A percentile compares a stretch with the other conserved stretches of the same genome.
Evolutionary conservation across 352 stramenopile species (phyloP).

Genomic region (Globisporangium perplexum): DNA sequence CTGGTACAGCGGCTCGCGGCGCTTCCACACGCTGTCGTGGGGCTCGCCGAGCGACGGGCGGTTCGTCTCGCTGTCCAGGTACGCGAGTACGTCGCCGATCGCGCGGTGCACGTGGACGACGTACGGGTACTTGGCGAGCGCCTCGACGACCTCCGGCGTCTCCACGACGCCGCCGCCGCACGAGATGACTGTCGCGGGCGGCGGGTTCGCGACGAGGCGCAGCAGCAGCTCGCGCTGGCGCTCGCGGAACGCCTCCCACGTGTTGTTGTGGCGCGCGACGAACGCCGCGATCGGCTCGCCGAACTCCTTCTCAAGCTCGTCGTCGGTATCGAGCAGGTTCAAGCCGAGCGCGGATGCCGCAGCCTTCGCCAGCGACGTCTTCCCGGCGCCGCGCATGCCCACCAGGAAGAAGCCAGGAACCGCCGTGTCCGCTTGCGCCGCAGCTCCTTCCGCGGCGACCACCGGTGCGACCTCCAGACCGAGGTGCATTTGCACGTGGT

Average conservation of each 20-base stretch:
- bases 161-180: conserved; percentile 84
- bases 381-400: conserved; percentile 84
- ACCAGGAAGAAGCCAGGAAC: conserved; percentile 71
- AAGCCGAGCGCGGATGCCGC: conserved; percentile 43
- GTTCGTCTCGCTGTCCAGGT: conserved; percentile 42
- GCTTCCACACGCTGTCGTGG: conserved; percentile 52
- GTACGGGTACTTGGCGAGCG: conserved; percentile 56
- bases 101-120: conserved; percentile 67
- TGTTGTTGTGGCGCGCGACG: conserved; percentile 49
- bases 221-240: conserved; percentile 56
- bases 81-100: conserved; percentile 65
- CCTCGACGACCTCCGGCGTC: conserved; percentile 49
- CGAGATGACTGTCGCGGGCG: conserved; percentile 66
- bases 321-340: conserved; percentile 73
- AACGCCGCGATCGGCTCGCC: conserved; percentile 65
- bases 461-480: conserved; percentile 50
- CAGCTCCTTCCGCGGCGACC: conserved; percentile 16
- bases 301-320: conserved; percentile 59
- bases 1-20: conserved; percentile 50
- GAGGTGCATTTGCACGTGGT: conserved; percentile 63
- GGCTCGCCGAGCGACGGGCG: conserved; percentile 57
- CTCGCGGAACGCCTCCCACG: conserved; percentile 75
- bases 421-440: conserved; percentile 2
- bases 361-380: conserved; percentile 68
- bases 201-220: conserved; percentile 49